Conservation (phyloP, 495 filamentous ascomycete species). For the Pyrenopolyporus hunteri region DNA sequence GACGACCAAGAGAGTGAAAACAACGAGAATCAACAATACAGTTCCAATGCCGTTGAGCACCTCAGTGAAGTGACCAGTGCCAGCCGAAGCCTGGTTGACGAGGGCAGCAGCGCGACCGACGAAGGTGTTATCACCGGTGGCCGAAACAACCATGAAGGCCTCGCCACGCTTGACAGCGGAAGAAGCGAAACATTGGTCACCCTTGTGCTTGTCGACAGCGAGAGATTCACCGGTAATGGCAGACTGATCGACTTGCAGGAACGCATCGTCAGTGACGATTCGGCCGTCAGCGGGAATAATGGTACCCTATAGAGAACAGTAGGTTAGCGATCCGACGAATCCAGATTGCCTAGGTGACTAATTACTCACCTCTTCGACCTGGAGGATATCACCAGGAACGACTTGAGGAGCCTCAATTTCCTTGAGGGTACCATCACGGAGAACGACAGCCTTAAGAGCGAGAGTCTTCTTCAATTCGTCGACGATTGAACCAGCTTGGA, state of each 20-base stretch:
- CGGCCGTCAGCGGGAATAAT: slow-evolving; percentile 90
- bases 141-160: slow-evolving; percentile 78
- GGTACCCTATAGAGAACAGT: slow-evolving; percentile 59
- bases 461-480: slow-evolving; percentile 91
- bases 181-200: slow-evolving; percentile 80
- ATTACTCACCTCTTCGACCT: slow-evolving; percentile 88
- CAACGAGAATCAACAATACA: slow-evolving; percentile 78
- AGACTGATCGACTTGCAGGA: slow-evolving; percentile 91
- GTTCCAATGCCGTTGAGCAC: slow-evolving; percentile 88
- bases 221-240: slow-evolving; percentile 92
- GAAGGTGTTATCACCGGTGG: slow-evolving; percentile 85
- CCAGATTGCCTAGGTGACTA: slow-evolving; percentile 2
- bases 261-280: slow-evolving; percentile 77
- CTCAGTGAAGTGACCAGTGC: slow-evolving; percentile 85
- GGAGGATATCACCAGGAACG: slow-evolving; percentile 88
- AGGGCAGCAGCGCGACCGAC: slow-evolving; percentile 88
- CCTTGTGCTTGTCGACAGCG: slow-evolving; percentile 83
- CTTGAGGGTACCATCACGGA: slow-evolving; percentile 73
- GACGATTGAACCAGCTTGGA: slow-evolving; percentile 87
- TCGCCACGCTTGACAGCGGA: slow-evolving; percentile 90
- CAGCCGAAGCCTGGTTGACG: slow-evolving; percentile 73
- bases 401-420: slow-evolving; percentile 80
- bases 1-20: slow-evolving; percentile 78
- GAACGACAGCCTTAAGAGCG: slow-evolving; percentile 81
- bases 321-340: slow-evolving; percentile 44